Conservation (phyloP, 805 yeast species). For the Groenewaldozyma salmanticensis region DNA sequence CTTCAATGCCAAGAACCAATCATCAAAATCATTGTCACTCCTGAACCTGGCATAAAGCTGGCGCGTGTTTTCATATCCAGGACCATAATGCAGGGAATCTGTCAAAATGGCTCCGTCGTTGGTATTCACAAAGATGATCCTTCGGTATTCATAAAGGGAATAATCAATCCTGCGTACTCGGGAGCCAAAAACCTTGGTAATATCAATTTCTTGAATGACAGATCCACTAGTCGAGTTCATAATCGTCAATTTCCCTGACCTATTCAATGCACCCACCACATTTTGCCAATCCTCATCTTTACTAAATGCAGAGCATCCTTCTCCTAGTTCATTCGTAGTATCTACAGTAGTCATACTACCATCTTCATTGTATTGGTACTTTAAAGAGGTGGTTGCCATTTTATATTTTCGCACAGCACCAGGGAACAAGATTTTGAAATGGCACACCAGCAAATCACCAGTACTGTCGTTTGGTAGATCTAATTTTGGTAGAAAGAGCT, state of each 20-base stretch:
- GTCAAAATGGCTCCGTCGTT: conserved; percentile 5
- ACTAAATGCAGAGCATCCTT: conserved; percentile 8
- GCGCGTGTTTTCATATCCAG: not conserved
- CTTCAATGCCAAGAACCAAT: conserved; percentile 25
- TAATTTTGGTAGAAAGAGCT: conserved; percentile 7
- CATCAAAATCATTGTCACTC: conserved; percentile 22
- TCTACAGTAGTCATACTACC: not conserved
- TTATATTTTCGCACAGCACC: not conserved
- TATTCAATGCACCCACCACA: conserved; percentile 11
- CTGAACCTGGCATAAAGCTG: conserved; percentile 2
- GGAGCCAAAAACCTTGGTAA: conserved; percentile 13
- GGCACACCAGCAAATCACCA: conserved; percentile 11
- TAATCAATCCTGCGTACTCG: conserved; percentile 13
- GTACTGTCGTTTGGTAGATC: not conserved
- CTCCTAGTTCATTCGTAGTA: not conserved
- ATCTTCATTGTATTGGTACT: not conserved
- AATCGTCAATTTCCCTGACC: conserved; percentile 11
- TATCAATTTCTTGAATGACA: conserved; percentile 11
- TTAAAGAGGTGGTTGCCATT: not conserved
- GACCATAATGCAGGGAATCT: not conserved
- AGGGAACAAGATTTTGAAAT: conserved; percentile 16
- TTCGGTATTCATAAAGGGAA: conserved; percentile 12
- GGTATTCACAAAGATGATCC: conserved; percentile 13
- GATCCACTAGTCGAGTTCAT: conserved; percentile 14
- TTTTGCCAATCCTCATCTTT: conserved; percentile 12